phyloP scores from a whole-genome alignment of 148 eudicot genomes.

The Spergularia marina region DNA sequence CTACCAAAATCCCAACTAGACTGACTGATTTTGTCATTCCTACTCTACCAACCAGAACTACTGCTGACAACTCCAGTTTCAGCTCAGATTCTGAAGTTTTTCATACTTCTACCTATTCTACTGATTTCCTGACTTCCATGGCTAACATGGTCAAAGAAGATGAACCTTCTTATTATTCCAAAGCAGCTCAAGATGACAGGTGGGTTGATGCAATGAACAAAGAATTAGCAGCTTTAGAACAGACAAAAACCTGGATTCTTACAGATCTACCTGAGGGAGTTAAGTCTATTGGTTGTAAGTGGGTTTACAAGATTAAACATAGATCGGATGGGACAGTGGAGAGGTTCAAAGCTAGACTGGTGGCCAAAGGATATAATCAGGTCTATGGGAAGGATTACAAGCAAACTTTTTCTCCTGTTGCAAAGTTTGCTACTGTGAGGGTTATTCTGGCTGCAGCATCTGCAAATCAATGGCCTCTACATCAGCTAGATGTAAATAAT shows the following conservation, averaged over 20 bases:
- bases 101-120: too few relatives aligned
- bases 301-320: background rate
- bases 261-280: background rate
- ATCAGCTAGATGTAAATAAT: background rate
- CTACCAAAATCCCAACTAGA: too few relatives aligned
- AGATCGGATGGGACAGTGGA: background rate
- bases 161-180: background rate
- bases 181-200: background rate
- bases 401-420: background rate
- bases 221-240: background rate
- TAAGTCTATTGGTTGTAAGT: background rate
- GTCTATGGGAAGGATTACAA: background rate
- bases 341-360: background rate
- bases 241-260: background rate
- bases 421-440: background rate
- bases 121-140: background rate
- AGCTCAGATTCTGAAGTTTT: too few relatives aligned
- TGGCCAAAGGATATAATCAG: background rate
- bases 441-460: background rate
- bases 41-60: too few relatives aligned
- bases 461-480: background rate
- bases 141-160: background rate
- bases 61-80: too few relatives aligned
- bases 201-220: background rate
- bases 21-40: too few relatives aligned